phyloP scores from a whole-genome alignment of 441 rosid species.

The Metrosideros polymorpha region DNA sequence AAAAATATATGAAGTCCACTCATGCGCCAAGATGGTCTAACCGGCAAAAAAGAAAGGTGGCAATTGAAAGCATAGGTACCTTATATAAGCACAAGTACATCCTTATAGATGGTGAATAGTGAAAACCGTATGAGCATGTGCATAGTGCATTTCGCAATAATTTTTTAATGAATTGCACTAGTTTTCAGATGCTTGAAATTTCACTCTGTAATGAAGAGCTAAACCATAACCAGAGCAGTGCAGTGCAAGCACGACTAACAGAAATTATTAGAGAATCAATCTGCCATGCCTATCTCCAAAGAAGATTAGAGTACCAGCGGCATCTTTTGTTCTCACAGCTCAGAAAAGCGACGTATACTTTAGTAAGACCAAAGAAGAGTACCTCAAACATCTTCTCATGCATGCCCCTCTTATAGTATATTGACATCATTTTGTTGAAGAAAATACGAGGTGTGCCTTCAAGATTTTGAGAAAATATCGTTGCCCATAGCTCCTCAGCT shows the following conservation, averaged over 20 bases:
- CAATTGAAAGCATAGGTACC: not conserved
- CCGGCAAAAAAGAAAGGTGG: not conserved
- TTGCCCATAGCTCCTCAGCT: conserved; percentile 85
- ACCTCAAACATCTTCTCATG: conserved; percentile 86
- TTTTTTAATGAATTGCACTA: not conserved
- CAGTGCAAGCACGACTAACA: not conserved
- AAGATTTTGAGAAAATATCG: conserved; percentile 47
- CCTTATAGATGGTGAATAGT: not conserved
- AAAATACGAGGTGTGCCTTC: conserved; percentile 73
- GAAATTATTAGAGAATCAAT: not conserved
- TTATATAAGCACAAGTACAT: not conserved
- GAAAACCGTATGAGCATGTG: not conserved
- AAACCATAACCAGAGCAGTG: not conserved
- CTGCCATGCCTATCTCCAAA: not conserved
- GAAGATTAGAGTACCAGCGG: not conserved
- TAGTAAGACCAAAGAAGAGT: conserved; percentile 3
- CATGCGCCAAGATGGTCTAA: not conserved
- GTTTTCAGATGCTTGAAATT: not conserved
- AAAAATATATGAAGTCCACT: not conserved
- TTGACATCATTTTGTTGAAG: conserved; percentile 68
- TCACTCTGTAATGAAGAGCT: not conserved
- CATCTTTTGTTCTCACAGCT: not conserved
- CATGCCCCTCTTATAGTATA: conserved; percentile 76
- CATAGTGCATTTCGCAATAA: not conserved
- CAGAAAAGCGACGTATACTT: not conserved